phyloP scores from a whole-genome alignment of 768 basidiomycete genomes.

The Boletus eberwhitei region DNA sequence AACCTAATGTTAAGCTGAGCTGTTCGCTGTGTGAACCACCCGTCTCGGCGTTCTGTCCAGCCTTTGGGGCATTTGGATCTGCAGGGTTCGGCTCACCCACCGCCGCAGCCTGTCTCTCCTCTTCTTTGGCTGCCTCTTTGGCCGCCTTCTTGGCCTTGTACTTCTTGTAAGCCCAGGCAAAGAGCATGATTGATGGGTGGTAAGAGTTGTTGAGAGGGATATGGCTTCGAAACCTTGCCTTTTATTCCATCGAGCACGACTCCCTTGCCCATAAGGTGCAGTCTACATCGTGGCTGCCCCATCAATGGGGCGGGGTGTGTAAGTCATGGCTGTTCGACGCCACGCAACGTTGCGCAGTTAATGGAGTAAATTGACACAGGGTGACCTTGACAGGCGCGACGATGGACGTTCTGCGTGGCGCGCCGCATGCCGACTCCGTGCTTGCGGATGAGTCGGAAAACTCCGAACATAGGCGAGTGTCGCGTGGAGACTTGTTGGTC shows the following conservation, averaged over 20 bases:
- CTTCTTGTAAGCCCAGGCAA: conserved; percentile 20
- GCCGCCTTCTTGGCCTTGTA: conserved; percentile 24
- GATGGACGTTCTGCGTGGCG: neutral
- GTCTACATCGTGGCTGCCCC: no score
- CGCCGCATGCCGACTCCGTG: neutral
- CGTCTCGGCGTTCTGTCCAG: neutral
- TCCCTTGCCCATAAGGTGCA: no score
- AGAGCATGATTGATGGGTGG: conserved; percentile 7
- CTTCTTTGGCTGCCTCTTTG: conserved; percentile 17
- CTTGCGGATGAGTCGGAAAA: conserved; percentile 17
- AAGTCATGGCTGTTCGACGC: neutral
- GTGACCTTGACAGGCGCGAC: neutral
- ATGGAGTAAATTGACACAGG: neutral
- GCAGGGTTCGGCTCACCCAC: neutral
- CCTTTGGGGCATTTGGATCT: neutral
- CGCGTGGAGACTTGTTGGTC: conserved; percentile 11
- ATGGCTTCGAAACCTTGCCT: neutral
- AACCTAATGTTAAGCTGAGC: conserved; percentile 5
- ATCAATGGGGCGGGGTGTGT: no score
- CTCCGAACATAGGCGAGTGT: conserved; percentile 13
- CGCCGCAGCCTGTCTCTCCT: conserved; percentile 6
- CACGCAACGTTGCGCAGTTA: neutral
- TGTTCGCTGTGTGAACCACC: neutral
- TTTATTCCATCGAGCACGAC: conserved; percentile 7
- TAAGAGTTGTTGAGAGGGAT: neutral